Conservation (phyloP, 306 rosid genomes). For the Lathyrus sativus region DNA sequence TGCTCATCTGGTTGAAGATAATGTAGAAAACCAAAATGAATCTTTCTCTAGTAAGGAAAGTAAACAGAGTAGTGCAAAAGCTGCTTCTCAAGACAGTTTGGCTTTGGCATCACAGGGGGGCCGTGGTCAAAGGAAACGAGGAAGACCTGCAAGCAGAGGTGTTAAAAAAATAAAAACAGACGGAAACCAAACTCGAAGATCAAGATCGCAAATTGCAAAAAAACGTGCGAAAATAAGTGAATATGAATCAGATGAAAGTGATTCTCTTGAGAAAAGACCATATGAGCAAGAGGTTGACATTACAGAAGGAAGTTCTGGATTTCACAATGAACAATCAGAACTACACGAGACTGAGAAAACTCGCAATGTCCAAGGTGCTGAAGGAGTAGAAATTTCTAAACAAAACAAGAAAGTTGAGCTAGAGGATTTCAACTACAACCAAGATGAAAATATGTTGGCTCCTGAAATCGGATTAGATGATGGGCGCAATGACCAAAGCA, state of each 20-base stretch:
- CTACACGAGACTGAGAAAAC: conserved; percentile 32
- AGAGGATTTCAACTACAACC: conserved; percentile 36
- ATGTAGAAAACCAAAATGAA: conserved; percentile 31
- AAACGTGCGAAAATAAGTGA: conserved; percentile 67
- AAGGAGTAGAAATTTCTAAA: conserved; percentile 37
- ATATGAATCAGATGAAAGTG: conserved; percentile 63
- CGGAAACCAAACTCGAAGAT: conserved; percentile 52
- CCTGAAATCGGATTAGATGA: conserved; percentile 46
- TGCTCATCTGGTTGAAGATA: conserved; percentile 30
- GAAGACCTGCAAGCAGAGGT: conserved; percentile 63
- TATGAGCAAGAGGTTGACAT: conserved; percentile 36
- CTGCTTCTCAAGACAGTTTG: conserved; percentile 38
- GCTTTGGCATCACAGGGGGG: conserved; percentile 42
- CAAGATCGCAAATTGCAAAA: conserved; percentile 44
- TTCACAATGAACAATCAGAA: conserved; percentile 32
- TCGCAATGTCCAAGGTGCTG: conserved; percentile 34
- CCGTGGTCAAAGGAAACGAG: conserved; percentile 60
- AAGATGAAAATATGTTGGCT: conserved; percentile 32
- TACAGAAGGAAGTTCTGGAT: conserved; percentile 27
- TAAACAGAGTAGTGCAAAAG: conserved; percentile 39
- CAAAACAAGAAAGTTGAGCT: conserved; percentile 31
- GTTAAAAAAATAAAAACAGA: conserved; percentile 44
- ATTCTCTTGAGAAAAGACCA: conserved; percentile 42
- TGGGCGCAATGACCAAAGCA: conserved; percentile 34
- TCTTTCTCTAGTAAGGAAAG: conserved; percentile 38